phyloP scores from a whole-genome alignment of 805 yeast genomes.

The Candida hungchunana region DNA sequence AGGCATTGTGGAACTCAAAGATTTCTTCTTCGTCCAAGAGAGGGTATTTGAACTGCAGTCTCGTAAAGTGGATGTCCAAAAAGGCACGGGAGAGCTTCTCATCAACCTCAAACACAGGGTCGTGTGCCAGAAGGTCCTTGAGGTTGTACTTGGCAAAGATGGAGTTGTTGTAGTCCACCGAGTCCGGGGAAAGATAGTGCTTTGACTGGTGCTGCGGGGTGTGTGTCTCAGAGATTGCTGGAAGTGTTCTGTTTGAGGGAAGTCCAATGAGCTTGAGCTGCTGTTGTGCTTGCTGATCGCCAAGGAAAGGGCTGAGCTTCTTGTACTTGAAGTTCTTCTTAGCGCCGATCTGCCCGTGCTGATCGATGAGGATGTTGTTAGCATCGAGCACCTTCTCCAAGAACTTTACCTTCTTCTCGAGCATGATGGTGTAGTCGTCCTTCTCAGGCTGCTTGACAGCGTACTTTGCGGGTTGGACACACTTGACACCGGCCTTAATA shows the following conservation, averaged over 20 bases:
- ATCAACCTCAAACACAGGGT: conserved; percentile 51
- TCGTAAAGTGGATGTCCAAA: conserved; percentile 50
- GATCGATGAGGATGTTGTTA: conserved; percentile 23
- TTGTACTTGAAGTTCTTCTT: conserved; percentile 35
- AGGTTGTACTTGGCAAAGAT: conserved; percentile 45
- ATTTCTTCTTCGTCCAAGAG: conserved; percentile 49
- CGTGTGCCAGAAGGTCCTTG: conserved; percentile 39
- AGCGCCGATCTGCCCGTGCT: conserved; percentile 24
- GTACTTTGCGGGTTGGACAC: conserved; percentile 62
- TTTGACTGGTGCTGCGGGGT: not conserved
- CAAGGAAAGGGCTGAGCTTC: conserved; percentile 34
- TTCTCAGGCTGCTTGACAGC: conserved; percentile 41
- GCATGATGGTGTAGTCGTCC: conserved; percentile 52
- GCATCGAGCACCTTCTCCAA: conserved; percentile 45
- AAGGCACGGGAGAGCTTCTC: conserved; percentile 45
- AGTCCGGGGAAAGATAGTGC: conserved; percentile 26
- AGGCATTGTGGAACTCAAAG: conserved; percentile 45
- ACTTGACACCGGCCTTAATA: conserved; percentile 55
- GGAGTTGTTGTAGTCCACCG: conserved; percentile 36
- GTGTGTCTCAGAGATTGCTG: conserved; percentile 8
- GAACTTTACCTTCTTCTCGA: conserved; percentile 51
- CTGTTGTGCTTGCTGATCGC: conserved; percentile 7
- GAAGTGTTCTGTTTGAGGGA: conserved; percentile 14
- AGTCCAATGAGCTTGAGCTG: conserved; percentile 10
- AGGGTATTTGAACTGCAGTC: conserved; percentile 55